A percentile compares a stretch with the other conserved stretches of the same genome.
Evolutionary conservation across 1,284 basidiomycete genomes (phyloP).

Genomic region (Microstroma glucosiphilum): DNA sequence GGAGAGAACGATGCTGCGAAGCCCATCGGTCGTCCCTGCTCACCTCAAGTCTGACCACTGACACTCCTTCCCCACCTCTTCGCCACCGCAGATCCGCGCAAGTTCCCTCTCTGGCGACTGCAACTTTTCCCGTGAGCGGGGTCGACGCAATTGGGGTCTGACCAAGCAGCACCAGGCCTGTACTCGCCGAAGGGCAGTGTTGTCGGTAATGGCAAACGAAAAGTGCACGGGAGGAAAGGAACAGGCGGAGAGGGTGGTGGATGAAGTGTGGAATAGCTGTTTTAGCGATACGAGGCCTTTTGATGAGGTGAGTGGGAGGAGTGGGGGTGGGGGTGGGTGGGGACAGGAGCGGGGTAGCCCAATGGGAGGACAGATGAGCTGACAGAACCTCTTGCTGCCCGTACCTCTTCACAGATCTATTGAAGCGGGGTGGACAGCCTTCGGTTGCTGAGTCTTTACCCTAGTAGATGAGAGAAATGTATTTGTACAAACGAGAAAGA

Average conservation of each 20-base stretch:
- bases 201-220: slow-evolving; percentile 74
- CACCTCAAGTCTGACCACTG: not conserved
- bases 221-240: slow-evolving; percentile 65
- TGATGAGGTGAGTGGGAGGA: slow-evolving; percentile 66
- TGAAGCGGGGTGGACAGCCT: too few relatives aligned
- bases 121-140: slow-evolving; percentile 70
- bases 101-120: slow-evolving; percentile 91
- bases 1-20: too few relatives aligned
- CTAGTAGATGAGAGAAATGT: too few relatives aligned
- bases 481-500: too few relatives aligned
- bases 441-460: too few relatives aligned
- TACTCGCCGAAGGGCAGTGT: slow-evolving; percentile 75
- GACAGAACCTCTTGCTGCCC: too few relatives aligned
- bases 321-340: not conserved
- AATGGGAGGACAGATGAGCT: too few relatives aligned
- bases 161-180: slow-evolving; percentile 87
- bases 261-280: slow-evolving; percentile 94
- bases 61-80: not conserved
- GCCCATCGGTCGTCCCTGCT: not conserved
- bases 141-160: slow-evolving; percentile 68
- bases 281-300: slow-evolving; percentile 92
- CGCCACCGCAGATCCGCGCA: slow-evolving; percentile 69
- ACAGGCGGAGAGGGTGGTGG: slow-evolving; percentile 78
- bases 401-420: too few relatives aligned
- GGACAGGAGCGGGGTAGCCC: too few relatives aligned